A percentile compares a stretch with the other conserved stretches of the same genome.
Conservation (phyloP, 2,329 filamentous ascomycete genomes). For the Coniosporium tulheliwenetii region DNA sequence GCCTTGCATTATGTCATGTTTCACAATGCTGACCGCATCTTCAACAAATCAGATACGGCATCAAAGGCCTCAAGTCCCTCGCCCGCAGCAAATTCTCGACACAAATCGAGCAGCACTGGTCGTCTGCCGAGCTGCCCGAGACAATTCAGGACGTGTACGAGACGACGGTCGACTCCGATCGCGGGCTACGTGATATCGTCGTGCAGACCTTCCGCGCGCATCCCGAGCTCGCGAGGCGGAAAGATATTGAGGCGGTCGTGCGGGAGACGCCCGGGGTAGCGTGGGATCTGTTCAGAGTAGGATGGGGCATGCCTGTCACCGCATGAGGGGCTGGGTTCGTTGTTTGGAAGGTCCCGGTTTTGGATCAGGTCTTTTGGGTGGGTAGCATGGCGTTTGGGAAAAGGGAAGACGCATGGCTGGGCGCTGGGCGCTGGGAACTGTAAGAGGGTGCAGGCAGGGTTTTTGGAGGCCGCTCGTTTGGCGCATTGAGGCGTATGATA, state of each 20-base stretch:
- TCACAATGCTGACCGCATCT: no score
- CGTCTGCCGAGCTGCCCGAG: slow-evolving; percentile 28
- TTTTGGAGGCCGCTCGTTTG: no score
- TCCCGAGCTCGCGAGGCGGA: slow-evolving; percentile 27
- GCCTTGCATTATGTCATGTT: no score
- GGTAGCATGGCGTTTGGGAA: no score
- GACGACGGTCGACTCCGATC: slow-evolving; percentile 31
- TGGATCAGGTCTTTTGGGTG: no score
- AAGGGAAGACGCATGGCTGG: no score
- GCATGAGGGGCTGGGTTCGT: no score
- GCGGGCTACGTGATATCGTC: slow-evolving; percentile 31
- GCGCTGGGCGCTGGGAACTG: no score
- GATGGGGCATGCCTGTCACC: slow-evolving; percentile 16
- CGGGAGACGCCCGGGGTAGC: slow-evolving; percentile 29
- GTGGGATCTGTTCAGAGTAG: slow-evolving; percentile 32
- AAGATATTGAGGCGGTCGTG: slow-evolving; percentile 27
- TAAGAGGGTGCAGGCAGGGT: no score
- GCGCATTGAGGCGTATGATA: no score
- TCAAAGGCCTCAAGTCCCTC: slow-evolving; percentile 28
- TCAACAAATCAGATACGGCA: slow-evolving; percentile 19
- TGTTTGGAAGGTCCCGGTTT: no score
- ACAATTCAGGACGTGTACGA: slow-evolving; percentile 33
- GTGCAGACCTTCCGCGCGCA: slow-evolving; percentile 30
- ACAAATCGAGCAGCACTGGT: slow-evolving; percentile 26
- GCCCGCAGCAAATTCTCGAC: slow-evolving; percentile 30